Evolutionary conservation across 306 rosid species (phyloP).

Genomic region (Arachis stenosperma): DNA sequence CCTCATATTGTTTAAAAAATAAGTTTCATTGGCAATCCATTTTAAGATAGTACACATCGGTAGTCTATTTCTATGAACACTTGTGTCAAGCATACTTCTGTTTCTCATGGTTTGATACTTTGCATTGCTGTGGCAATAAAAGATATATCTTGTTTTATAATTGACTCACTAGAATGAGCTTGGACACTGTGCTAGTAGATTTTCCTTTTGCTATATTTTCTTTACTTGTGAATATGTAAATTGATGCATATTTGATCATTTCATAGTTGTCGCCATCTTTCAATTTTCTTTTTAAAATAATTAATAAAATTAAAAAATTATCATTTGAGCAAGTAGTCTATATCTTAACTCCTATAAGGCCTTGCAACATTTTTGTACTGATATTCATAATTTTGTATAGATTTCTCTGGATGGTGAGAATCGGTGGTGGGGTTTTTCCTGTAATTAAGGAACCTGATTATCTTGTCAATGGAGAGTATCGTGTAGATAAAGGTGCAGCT

Average conservation of each 20-base stretch:
- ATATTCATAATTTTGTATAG: constrained; percentile 45
- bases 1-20: background rate
- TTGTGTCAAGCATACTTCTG: constrained; percentile 19
- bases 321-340: background rate
- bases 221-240: background rate
- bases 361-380: constrained; percentile 17
- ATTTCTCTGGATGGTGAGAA: constrained; percentile 99
- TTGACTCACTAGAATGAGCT: constrained; percentile 11
- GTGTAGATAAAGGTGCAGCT: constrained; percentile 99
- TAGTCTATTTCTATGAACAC: constrained; percentile 18
- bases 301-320: background rate
- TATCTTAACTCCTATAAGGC: background rate
- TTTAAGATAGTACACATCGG: constrained; percentile 31
- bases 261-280: constrained; percentile 1
- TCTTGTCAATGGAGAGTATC: constrained; percentile 97
- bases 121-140: constrained; percentile 11
- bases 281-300: constrained; percentile 1
- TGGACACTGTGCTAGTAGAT: background rate
- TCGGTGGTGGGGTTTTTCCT: constrained; percentile 98
- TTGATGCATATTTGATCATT: constrained; percentile 7
- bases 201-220: constrained; percentile 9
- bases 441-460: constrained; percentile 98
- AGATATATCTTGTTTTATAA: constrained; percentile 23
- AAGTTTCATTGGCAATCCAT: background rate
- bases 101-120: constrained; percentile 3